Conservation (phyloP, 495 filamentous ascomycete genomes). For the Neurospora terricola region DNA sequence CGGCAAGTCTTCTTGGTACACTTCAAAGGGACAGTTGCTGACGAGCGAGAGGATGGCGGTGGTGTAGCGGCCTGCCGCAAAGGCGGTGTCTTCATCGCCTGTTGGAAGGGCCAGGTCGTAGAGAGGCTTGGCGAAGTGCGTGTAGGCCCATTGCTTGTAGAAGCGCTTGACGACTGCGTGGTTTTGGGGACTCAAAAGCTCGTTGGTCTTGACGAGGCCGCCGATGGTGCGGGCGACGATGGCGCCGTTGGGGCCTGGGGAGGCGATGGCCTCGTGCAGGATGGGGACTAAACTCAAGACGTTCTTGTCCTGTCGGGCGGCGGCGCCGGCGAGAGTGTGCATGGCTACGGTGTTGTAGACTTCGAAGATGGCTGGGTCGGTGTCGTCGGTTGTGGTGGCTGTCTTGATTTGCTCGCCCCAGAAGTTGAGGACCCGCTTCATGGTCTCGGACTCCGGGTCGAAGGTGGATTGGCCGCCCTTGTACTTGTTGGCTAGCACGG, state of each 20-base stretch:
- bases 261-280: slow-evolving; percentile 11
- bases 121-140: slow-evolving; percentile 18
- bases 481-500: slow-evolving; percentile 29
- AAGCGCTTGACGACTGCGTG: slow-evolving; percentile 23
- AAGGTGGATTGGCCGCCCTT: slow-evolving; percentile 16
- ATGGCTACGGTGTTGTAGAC: slow-evolving; percentile 15
- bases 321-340: slow-evolving; percentile 19
- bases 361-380: slow-evolving; percentile 9
- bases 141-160: slow-evolving; percentile 27
- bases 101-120: slow-evolving; percentile 16
- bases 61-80: slow-evolving; percentile 16
- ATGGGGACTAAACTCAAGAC: slow-evolving; percentile 10
- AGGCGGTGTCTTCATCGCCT: background rate
- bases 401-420: slow-evolving; percentile 15
- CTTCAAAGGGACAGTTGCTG: slow-evolving; percentile 27
- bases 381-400: slow-evolving; percentile 1
- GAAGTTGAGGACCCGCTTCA: slow-evolving; percentile 13
- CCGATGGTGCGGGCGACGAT: slow-evolving; percentile 19
- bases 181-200: slow-evolving; percentile 16
- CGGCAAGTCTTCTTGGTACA: slow-evolving; percentile 30
- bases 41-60: slow-evolving; percentile 28
- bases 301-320: slow-evolving; percentile 19
- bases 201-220: slow-evolving; percentile 15
- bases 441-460: slow-evolving; percentile 16
- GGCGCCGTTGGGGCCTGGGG: slow-evolving; percentile 11